A percentile compares a stretch with the other conserved stretches of the same genome.
phyloP scores from a whole-genome alignment of 805 yeast species.

The Teunomyces aglyptinius region DNA sequence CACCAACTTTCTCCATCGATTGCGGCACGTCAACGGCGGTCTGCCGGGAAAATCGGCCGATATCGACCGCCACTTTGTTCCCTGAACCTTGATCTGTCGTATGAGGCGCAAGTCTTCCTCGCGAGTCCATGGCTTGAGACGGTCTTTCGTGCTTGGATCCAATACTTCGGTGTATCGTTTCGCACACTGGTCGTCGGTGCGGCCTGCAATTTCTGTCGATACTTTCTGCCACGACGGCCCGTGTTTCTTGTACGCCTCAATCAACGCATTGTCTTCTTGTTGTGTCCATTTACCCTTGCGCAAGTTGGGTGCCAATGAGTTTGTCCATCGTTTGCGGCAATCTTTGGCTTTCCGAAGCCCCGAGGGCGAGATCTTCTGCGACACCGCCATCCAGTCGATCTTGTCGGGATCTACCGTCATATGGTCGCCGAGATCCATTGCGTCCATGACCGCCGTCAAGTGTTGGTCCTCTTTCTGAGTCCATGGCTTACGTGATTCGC shows the following conservation, averaged over 20 bases:
- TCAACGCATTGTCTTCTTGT: slow-evolving; percentile 68
- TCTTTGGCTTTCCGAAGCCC: slow-evolving; percentile 68
- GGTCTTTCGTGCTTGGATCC: slow-evolving; percentile 74
- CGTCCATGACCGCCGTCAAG: slow-evolving; percentile 43
- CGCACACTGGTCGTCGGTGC: slow-evolving; percentile 95
- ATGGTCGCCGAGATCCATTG: slow-evolving; percentile 24
- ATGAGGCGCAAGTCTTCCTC: slow-evolving; percentile 75
- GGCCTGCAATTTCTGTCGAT: slow-evolving; percentile 68
- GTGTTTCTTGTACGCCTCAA: slow-evolving; percentile 59
- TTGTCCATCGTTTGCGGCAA: slow-evolving; percentile 84
- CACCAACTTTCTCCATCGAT: slow-evolving; percentile 86
- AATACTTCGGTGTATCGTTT: slow-evolving; percentile 85
- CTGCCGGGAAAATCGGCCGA: slow-evolving; percentile 70
- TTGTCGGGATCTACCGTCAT: slow-evolving; percentile 31
- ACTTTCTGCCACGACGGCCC: slow-evolving; percentile 90
- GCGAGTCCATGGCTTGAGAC: slow-evolving; percentile 75
- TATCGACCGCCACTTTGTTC: slow-evolving; percentile 88
- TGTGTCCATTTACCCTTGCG: slow-evolving; percentile 85
- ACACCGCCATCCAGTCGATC: slow-evolving; percentile 63
- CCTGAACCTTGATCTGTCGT: slow-evolving; percentile 64
- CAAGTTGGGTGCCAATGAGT: slow-evolving; percentile 78
- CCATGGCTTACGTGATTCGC: slow-evolving; percentile 70
- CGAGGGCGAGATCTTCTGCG: slow-evolving; percentile 38
- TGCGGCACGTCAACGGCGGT: slow-evolving; percentile 86
- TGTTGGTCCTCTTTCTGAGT: slow-evolving; percentile 66